These are phyloP conservation scores for Colletotrichum lentis DNA, from an alignment of 2,329 filamentous ascomycete genomes.

Conservation along the genomic window DNA sequence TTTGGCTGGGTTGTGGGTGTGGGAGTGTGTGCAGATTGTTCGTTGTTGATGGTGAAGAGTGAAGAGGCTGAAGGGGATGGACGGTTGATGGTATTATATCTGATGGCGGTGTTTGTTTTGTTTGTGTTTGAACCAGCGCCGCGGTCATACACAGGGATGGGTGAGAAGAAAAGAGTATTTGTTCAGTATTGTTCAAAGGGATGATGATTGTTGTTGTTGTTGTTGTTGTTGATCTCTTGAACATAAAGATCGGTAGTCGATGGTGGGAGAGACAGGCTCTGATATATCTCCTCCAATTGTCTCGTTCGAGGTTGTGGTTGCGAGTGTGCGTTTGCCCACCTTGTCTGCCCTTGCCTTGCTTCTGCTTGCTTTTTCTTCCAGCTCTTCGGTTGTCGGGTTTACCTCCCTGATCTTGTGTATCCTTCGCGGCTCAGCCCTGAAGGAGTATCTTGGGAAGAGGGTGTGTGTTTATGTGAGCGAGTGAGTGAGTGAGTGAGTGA, in stretches of 20 bases:
- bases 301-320: not conserved
- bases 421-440: slow-evolving; percentile 8
- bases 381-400: slow-evolving; percentile 25
- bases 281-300: slow-evolving; percentile 17
- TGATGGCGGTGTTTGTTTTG: not conserved
- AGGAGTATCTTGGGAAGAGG: not conserved
- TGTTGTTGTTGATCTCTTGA: slow-evolving; percentile 2
- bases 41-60: not conserved
- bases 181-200: not conserved
- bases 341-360: slow-evolving; percentile 11
- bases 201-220: not conserved
- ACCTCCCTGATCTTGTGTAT: not conserved
- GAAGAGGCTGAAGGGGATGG: not conserved
- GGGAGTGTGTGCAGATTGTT: not conserved
- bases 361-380: slow-evolving; percentile 29
- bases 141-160: slow-evolving; percentile 12
- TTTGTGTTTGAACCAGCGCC: not conserved
- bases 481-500: not conserved
- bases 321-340: not conserved
- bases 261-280: not conserved
- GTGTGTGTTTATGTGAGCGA: not conserved
- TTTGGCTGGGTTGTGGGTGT: not conserved
- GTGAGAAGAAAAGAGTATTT: too few relatives aligned
- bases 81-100: slow-evolving; percentile 2
- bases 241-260: not conserved